Evolutionary conservation across 352 stramenopile species (phyloP).

Genomic region (Globisporangium radiosum): DNA sequence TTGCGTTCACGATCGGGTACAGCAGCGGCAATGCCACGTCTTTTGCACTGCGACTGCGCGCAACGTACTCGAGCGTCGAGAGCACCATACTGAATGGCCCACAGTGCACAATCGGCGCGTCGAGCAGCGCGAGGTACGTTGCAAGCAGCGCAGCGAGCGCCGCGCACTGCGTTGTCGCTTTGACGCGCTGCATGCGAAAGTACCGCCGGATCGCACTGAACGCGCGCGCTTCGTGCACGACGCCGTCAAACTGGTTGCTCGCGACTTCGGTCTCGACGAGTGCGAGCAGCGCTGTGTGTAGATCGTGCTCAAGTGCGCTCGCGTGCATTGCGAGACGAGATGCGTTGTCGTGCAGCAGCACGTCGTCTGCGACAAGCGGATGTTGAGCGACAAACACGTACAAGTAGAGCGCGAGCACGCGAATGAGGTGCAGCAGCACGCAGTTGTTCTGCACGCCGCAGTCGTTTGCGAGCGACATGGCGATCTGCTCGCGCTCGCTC

Average conservation of each 20-base stretch:
- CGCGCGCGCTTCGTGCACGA: slow-evolving; percentile 44
- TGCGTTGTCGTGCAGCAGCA: slow-evolving; percentile 18
- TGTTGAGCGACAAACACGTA: slow-evolving; percentile 48
- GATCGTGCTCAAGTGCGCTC: slow-evolving; percentile 19
- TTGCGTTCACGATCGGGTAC: slow-evolving; percentile 66
- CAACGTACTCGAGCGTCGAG: slow-evolving; percentile 64
- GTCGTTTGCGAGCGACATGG: too few relatives aligned
- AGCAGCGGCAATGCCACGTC: slow-evolving; percentile 33
- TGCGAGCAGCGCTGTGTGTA: slow-evolving; percentile 32
- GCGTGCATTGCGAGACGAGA: slow-evolving; percentile 8
- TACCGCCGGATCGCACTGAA: slow-evolving; percentile 45
- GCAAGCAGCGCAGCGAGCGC: slow-evolving; percentile 37
- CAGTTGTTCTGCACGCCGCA: background rate
- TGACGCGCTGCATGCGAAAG: slow-evolving; percentile 40
- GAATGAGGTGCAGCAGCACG: slow-evolving; percentile 55
- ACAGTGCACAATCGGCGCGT: slow-evolving; percentile 45
- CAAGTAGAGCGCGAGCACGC: slow-evolving; percentile 54
- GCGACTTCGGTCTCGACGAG: slow-evolving; percentile 40
- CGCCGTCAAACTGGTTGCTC: slow-evolving; percentile 56
- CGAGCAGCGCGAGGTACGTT: slow-evolving; percentile 33
- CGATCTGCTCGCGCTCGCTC: too few relatives aligned
- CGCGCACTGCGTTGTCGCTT: slow-evolving; percentile 24
- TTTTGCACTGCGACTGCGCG: slow-evolving; percentile 14
- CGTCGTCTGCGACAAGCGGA: slow-evolving; percentile 25
- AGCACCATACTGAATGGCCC: slow-evolving; percentile 39